Conservation (phyloP, 805 yeast species). For the Metschnikowia continentalis region DNA sequence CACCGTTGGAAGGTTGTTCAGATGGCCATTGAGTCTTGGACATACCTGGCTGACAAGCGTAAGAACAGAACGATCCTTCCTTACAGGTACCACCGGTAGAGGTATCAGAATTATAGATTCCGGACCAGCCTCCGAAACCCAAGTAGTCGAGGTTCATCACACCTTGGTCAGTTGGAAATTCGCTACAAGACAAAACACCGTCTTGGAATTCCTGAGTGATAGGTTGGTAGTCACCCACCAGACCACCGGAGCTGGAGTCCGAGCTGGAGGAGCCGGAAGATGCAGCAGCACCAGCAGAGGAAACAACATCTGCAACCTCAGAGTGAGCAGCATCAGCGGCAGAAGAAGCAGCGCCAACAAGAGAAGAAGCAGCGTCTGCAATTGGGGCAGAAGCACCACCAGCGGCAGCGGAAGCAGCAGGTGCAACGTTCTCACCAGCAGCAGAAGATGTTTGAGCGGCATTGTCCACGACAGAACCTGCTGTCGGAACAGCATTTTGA, state of each 20-base stretch:
- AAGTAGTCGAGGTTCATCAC: slow-evolving; percentile 68
- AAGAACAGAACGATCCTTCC: slow-evolving; percentile 93
- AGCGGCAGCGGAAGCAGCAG: slow-evolving; percentile 6
- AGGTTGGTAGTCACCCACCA: slow-evolving; percentile 49
- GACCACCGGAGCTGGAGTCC: slow-evolving; percentile 52
- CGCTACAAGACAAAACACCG: slow-evolving; percentile 62
- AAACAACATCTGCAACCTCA: neutral
- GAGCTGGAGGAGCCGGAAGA: slow-evolving; percentile 18
- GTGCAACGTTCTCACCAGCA: slow-evolving; percentile 17
- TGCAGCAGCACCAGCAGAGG: slow-evolving; percentile 18
- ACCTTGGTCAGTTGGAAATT: slow-evolving; percentile 80
- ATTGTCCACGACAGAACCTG: neutral
- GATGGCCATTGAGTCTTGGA: slow-evolving; percentile 98
- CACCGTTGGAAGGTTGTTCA: slow-evolving; percentile 81
- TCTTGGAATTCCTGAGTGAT: slow-evolving; percentile 67
- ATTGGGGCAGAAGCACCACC: slow-evolving; percentile 7
- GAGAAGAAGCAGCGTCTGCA: slow-evolving; percentile 22
- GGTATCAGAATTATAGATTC: slow-evolving; percentile 57
- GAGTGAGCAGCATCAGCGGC: slow-evolving; percentile 33
- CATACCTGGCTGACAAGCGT: slow-evolving; percentile 98
- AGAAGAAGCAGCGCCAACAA: slow-evolving; percentile 26
- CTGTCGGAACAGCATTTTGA: slow-evolving; percentile 6
- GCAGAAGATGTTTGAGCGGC: slow-evolving; percentile 9
- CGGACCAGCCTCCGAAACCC: slow-evolving; percentile 81
- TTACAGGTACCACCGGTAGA: slow-evolving; percentile 67